Base-by-base conservation (phyloP, 1,284 basidiomycete species). In the Irpex sp. region DNA sequence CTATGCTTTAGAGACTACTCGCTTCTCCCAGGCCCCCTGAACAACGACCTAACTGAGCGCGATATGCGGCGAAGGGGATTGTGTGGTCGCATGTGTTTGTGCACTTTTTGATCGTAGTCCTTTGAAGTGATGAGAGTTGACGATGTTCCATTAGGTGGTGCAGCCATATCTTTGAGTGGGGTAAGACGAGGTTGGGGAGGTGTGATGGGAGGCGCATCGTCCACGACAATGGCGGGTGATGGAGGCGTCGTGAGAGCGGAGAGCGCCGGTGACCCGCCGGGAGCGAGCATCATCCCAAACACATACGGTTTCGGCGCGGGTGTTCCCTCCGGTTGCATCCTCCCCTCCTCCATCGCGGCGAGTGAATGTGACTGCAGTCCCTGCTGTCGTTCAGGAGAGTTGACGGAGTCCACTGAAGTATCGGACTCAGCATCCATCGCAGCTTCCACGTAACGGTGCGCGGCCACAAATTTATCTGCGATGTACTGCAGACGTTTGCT, bases 261-360 rank as follows among this genome's bases (percentile, higher is more conserved):
- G 8, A 44, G 40, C 8, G 40, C 11, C 17, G 49, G 49, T 51
- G 49, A 51, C 44, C n/a, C 44, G 49, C 17, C 49, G 49, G 49
- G n/a, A n/a, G 17, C 40, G 15, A 11, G 49, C 7, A 51, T 8
- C 49, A 51, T 51, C 7, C 49, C 49, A 17, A n/a, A 17, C 11
- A 51, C 17, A 17, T 21, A 51, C 17, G 49, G 49, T 17, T 51
- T 51, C n/a, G 49, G n/a, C 17, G 15, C 49, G 13, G 49, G 49
- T n/a, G 49, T 51, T 9, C 49, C 49, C 19, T 21, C 49, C 17
- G 49, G 19, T 17, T 51, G 47, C 9, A 31, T 4, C 36, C 49
- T 44, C 9, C 63, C 60, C 49, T 61, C 63, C 57, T 64, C 63
- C 31, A 61, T 36, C 7, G 60, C 60, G 36, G 60, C 59, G 15